These are phyloP conservation scores for Umbilicus rupestris DNA, from an alignment of 164 flowering plant species.

Conservation along the genomic window DNA sequence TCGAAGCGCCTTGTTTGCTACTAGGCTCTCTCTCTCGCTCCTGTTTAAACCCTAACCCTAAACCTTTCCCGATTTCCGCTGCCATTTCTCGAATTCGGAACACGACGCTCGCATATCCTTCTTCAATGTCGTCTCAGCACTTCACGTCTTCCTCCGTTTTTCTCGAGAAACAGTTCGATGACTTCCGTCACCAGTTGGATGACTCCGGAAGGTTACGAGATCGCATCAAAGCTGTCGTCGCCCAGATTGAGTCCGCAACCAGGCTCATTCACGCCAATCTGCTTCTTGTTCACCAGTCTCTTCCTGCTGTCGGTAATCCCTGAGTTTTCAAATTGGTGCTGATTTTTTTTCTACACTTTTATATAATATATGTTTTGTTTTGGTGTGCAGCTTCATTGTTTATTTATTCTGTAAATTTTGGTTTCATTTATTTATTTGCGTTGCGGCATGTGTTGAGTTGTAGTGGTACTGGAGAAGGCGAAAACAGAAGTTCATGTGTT, in stretches of 20 bases:
- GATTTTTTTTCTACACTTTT: neutral
- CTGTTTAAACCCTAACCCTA: slow-evolving; percentile 37
- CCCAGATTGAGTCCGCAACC: slow-evolving; percentile 58
- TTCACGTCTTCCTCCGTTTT: slow-evolving; percentile 18
- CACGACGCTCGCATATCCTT: slow-evolving; percentile 4
- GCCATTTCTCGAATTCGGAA: slow-evolving; percentile 9
- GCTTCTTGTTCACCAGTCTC: slow-evolving; percentile 80
- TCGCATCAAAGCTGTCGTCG: slow-evolving; percentile 46
- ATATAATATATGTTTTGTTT: neutral
- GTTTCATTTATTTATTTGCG: neutral
- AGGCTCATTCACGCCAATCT: slow-evolving; percentile 63
- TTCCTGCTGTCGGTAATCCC: slow-evolving; percentile 56
- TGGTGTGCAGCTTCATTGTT: neutral
- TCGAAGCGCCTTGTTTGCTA: slow-evolving; percentile 20
- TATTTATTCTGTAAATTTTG: too few species aligned
- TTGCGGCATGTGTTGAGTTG: neutral
- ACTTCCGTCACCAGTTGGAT: slow-evolving; percentile 51
- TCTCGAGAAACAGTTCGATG: slow-evolving; percentile 70
- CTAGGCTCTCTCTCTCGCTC: slow-evolving; percentile 14
- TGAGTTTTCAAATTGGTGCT: neutral
- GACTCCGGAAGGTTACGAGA: slow-evolving; percentile 62
- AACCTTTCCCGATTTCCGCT: neutral
- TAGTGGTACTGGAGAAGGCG: slow-evolving; percentile 71
- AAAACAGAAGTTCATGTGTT: slow-evolving; percentile 42
- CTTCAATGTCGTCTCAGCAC: slow-evolving; percentile 26